These are phyloP conservation scores for Cylindrotheca fusiformis DNA, from an alignment of 108 stramenopile genomes.

Conservation along the genomic window DNA sequence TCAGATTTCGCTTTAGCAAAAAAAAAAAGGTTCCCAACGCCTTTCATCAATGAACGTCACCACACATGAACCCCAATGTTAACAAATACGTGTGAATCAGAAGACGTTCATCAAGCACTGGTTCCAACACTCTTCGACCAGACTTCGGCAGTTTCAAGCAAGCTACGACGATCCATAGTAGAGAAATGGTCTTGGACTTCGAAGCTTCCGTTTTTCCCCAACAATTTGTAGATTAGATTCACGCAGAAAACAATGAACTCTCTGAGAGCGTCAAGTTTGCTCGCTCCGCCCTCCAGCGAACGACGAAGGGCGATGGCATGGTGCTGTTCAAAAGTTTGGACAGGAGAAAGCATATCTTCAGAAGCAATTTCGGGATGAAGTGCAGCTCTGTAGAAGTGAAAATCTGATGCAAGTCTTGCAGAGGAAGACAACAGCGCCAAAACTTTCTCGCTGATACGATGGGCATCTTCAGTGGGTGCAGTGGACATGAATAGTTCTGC, in stretches of 20 bases:
- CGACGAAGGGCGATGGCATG: slow-evolving; percentile 18
- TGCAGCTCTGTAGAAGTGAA: slow-evolving; percentile 51
- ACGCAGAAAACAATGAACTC: slow-evolving; percentile 60
- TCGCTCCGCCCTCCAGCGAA: slow-evolving; percentile 17
- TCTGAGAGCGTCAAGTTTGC: slow-evolving; percentile 39
- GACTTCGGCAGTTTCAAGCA: slow-evolving; percentile 32
- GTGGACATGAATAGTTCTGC: slow-evolving; percentile 57
- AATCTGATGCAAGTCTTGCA: slow-evolving; percentile 35
- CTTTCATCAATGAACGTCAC: not conserved
- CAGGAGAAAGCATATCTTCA: not conserved
- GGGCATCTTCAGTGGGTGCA: slow-evolving; percentile 39
- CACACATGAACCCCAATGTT: not conserved
- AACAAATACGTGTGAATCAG: not conserved
- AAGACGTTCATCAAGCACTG: slow-evolving; percentile 1
- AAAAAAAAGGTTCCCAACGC: not conserved
- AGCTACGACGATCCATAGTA: slow-evolving; percentile 10
- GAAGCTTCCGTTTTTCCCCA: slow-evolving; percentile 30
- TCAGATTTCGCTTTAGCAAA: too few relatives aligned
- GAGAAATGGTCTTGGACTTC: slow-evolving; percentile 21
- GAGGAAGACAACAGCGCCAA: slow-evolving; percentile 35
- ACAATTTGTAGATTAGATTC: slow-evolving; percentile 45
- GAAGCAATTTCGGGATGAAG: slow-evolving; percentile 33
- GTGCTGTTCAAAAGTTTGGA: slow-evolving; percentile 2
- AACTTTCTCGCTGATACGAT: slow-evolving; percentile 25
- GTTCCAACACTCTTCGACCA: slow-evolving; percentile 40